Evolutionary conservation across 495 filamentous ascomycete species (phyloP), one percentile per base, ranked within the genome.

Genomic region (Penicillium parvum): DNA sequence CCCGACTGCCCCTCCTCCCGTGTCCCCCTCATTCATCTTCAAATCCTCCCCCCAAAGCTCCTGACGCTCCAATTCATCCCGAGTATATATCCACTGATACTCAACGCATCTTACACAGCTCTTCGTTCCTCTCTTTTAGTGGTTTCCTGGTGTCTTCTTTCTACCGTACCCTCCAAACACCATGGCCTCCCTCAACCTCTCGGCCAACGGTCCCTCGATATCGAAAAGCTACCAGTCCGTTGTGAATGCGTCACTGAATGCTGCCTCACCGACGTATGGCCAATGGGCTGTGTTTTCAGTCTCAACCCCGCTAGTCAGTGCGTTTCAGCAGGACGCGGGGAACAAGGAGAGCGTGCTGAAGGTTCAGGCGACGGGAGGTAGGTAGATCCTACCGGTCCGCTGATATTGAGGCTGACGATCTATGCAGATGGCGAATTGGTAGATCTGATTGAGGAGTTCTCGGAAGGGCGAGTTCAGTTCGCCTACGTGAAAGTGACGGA

Each of bases 401-500:
- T 40, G 2, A 2, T 9, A 40, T 26, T 33, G 28, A 25, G 20
- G 23, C 16, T 15, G 27, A 12, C 7, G 16, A 37, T 45, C 19
- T 5, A 43, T 20, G n/a, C 43, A 95, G 91, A 96, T 65, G 94
- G 92, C 40, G 94, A 99, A 65, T 73, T 99, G 39, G 69, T 76
- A n/a, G 89, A 96, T 43, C 75, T 99, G n/a, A 81, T 95, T 51
- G 94, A 99, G 39, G 92, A 99, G 40, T 96, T 99, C 66, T 96
- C 83, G 41, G 92, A 99, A 64, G 92, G 92, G 30, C 82, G 88
- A 48, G 83, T 97, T 36, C 92, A 99, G 71, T 97, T 96, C 67
- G 92, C 90, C 16, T 99, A 90, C 57, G 82, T 92, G 40, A 96
- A 95, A 66, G 84, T 99, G 65, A 96, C 86, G 53, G 94, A 97